Conservation (phyloP, 2,329 filamentous ascomycete genomes). For the Exophiala dermatitidis region DNA sequence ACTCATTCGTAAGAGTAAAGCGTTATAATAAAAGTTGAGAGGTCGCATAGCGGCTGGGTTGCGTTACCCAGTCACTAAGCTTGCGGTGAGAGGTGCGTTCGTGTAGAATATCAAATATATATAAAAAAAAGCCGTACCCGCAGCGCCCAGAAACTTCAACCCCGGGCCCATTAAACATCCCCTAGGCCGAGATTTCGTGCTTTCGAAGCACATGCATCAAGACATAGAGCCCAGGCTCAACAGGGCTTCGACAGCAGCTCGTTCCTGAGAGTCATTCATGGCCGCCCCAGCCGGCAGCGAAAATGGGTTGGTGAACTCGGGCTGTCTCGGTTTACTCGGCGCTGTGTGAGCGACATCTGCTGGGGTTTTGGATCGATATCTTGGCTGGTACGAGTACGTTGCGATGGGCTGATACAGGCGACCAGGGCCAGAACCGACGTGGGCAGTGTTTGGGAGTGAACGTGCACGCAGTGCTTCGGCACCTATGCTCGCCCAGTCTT, state of each 20-base stretch:
- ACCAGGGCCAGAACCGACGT: constrained; percentile 36
- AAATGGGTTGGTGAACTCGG: constrained; percentile 29
- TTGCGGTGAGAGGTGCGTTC: background rate
- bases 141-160: too few relatives aligned
- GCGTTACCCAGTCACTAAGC: constrained; percentile 7
- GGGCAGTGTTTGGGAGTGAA: constrained; percentile 41
- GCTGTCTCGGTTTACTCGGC: constrained; percentile 37
- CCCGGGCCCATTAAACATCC: too few relatives aligned
- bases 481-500: constrained; percentile 89
- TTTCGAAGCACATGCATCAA: constrained; percentile 23
- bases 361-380: constrained; percentile 21
- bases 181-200: background rate
- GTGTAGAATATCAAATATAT: background rate
- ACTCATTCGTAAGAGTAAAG: constrained; percentile 18
- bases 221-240: constrained; percentile 44
- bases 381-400: constrained; percentile 31
- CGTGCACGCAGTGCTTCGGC: constrained; percentile 72
- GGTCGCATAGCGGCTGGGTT: background rate
- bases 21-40: constrained; percentile 15
- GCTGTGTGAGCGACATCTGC: constrained; percentile 31
- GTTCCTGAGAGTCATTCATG: constrained; percentile 37
- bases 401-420: constrained; percentile 35
- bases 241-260: constrained; percentile 44
- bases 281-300: constrained; percentile 29
- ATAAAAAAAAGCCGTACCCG: too few relatives aligned